A percentile compares a stretch with the other conserved stretches of the same genome.
These are phyloP conservation scores for Starmerella bombi DNA, from an alignment of 805 yeast species.

Conservation along the genomic window DNA sequence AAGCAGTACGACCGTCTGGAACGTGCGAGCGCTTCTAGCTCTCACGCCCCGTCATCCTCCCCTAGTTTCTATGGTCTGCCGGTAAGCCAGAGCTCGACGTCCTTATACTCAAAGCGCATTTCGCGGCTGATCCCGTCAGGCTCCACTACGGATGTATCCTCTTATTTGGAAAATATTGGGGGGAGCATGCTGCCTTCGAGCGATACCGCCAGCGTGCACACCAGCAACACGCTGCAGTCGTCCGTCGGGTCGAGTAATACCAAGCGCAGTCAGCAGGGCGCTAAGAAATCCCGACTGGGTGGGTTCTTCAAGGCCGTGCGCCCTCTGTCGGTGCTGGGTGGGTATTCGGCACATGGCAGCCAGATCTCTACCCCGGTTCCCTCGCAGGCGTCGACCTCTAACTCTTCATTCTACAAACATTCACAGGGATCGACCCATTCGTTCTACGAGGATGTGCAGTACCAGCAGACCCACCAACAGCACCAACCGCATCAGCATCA, in stretches of 20 bases:
- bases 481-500: background rate
- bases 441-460: background rate
- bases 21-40: background rate
- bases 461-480: background rate
- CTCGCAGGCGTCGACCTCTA: constrained; percentile 3
- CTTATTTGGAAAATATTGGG: background rate
- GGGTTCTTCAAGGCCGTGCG: constrained; percentile 31
- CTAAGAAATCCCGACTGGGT: constrained; percentile 27
- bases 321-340: constrained; percentile 27
- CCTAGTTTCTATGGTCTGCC: constrained; percentile 13
- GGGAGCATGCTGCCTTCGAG: too few species aligned
- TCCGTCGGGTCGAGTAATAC: background rate
- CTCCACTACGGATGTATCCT: constrained; percentile 9
- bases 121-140: constrained; percentile 12
- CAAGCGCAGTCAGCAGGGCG: background rate
- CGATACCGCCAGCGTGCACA: background rate
- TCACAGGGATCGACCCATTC: constrained; percentile 1
- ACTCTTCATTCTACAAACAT: constrained; percentile 2
- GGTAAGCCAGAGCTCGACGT: constrained; percentile 16
- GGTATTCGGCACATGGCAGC: constrained; percentile 1
- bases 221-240: background rate
- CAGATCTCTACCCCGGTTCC: constrained; percentile 3
- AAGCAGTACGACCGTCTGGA: constrained; percentile 29
- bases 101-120: constrained; percentile 13
- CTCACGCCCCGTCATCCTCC: constrained; percentile 1